Base-by-base conservation (phyloP, 2,329 filamentous ascomycete species). In the Aspergillus piperis region DNA sequence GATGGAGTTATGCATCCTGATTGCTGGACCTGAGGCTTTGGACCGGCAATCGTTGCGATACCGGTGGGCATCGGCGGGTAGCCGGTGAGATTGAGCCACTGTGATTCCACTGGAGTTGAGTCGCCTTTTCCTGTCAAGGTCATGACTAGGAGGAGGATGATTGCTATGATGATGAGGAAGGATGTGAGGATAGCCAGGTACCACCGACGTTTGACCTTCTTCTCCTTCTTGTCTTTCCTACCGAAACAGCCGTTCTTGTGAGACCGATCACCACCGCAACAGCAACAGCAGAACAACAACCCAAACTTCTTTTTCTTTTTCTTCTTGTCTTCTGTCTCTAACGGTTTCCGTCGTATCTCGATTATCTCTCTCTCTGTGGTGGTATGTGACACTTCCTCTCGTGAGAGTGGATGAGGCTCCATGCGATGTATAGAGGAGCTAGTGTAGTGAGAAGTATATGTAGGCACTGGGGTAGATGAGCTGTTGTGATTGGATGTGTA, bases 61-160 rank as follows among this genome's bases (percentile, higher is more conserved):
- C 93, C 94, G 0, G 90, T 94, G 1, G 91, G 91, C 70, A 97
- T 91, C 0, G 92, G 89, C 17, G 93, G 93, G 66, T 91, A 96
- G 54, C 88, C 87, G 1, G 93, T 96, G 62, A 96, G 74, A 71
- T 96, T 96, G 59, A 96, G 82, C 89, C 91, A 97, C 52, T 83
- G 78, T 2, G 83, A 82, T 65, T 83, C 73, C 8, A 80, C 76
- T 0, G 78, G 74, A 3, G 72, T 81, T 58, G 66, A 68, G 70
- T 78, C 69, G 42, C 76, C 71, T 64, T 77, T 77, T 64, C 75
- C 79, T 56, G 80, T 82, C 44, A 91, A 75, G 1, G 85, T 81
- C 11, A 87, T 82, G 0, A 83, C 73, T 1, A 92, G 77, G 1
- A 85, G 79, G 21, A 89, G 74, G 15, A 82, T 80, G 10, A 90